Base-by-base conservation (phyloP, 2,329 filamentous ascomycete species). In the Venturia effusa region DNA sequence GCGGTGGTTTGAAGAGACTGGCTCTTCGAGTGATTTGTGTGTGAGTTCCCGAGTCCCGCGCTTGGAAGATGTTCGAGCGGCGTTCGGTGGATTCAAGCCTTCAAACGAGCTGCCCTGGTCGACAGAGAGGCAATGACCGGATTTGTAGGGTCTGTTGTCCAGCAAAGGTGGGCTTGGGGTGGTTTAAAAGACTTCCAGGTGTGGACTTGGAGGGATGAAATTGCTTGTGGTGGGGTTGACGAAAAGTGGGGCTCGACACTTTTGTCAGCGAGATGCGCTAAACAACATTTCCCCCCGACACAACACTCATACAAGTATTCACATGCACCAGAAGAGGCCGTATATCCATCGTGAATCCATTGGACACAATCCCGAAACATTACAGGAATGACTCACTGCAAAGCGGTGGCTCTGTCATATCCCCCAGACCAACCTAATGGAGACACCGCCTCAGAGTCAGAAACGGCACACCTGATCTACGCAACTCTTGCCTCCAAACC, bases 1-100 rank as follows among this genome's bases (percentile, higher is more conserved):
- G 83, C 91, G 90, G 92, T 90, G 61, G 22, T 63, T 63, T 32
- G 37, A 55, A 48, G 51, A 37, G 61, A 51, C 45, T 59, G 34
- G 59, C 34, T 60, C 34, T 60, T 60, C 13, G 55, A n/a, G 13
- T n/a, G 30, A 19, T 1, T 37, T 37, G n/a, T 48, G 43, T 45
- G 43, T 51, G 45, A 27, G 45, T 51, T 51, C 32, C 22, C 13
- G 37, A 59, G 30, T 41, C 41, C 59, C 59, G 34, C 59, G 34
- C 59, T 27, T n/a, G 22, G 30, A 40, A 22, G 59, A 37, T 59
- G n/a, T 32, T 11, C 34, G 30, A 24, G 51, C 30, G 51, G 51
- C 22, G 19, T 32, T 13, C 2, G 22, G 10, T 57, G 30, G 22
- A 24, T 27, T 57, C 51, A 57, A 57, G 51, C 51, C 51, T 57